Base-by-base conservation (phyloP, 2,329 filamentous ascomycete genomes). In the Exophiala lecanii-corni region DNA sequence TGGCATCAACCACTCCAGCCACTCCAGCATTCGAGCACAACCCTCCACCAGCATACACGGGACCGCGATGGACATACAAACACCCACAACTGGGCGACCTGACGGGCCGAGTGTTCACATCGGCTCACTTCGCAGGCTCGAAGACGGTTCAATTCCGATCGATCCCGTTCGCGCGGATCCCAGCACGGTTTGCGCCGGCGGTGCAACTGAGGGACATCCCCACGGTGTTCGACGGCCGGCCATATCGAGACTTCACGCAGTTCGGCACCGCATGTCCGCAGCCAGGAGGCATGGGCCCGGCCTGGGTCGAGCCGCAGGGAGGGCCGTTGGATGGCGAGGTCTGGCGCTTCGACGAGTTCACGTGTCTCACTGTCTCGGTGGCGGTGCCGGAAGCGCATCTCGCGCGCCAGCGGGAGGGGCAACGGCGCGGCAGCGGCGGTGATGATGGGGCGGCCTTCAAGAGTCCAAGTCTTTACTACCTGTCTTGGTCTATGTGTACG, bases 401-500 rank as follows among this genome's bases (percentile, higher is more conserved):
- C 5, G 4, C 36, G 3, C 15, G 2, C 6, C 3, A 17, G 28
- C 13, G n/a, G n/a, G 30, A 39, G n/a, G n/a, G n/a, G n/a, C n/a
- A n/a, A n/a, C n/a, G n/a, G n/a, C n/a, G n/a, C n/a, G n/a, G n/a
- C n/a, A n/a, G n/a, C n/a, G n/a, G n/a, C n/a, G n/a, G n/a, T n/a
- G n/a, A n/a, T n/a, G n/a, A n/a, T n/a, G n/a, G n/a, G n/a, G n/a
- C n/a, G n/a, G n/a, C n/a, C n/a, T n/a, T n/a, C n/a, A n/a, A n/a
- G n/a, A n/a, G n/a, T n/a, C n/a, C n/a, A n/a, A n/a, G n/a, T n/a
- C n/a, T n/a, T n/a, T n/a, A 5, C 31, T 47, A 5, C 48, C 48
- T n/a, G 45, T 48, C 10, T 28, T 51, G 34, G 28, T 51, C 16
- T 51, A 48, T 25, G 10, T 51, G 32, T 38, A 48, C 33, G 48